Evolutionary conservation across 345 rosid genomes (phyloP), one percentile per base, ranked within the genome.

Genomic region (Acer yangbiense): DNA sequence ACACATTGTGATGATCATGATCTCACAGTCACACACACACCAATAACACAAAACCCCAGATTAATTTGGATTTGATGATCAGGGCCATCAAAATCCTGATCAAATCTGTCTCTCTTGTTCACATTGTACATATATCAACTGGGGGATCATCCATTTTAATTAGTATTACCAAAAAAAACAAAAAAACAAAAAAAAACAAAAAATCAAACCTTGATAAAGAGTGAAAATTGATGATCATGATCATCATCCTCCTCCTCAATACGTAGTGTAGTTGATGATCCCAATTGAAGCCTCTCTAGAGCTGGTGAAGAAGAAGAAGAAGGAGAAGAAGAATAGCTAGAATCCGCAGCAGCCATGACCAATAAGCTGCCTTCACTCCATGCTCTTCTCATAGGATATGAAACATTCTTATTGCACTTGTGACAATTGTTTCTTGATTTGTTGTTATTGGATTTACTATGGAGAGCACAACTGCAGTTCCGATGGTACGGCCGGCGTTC

Each of bases 401-500:
- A 80, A 3, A 91, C 84, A 14, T 71, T 87, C 27, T 61, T 83
- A 27, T 76, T 82, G 65, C 73, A 60, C 46, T 84, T 80, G 0
- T 81, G 80, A 65, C 69, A 32, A 11, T 67, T 68, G 9, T 43
- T 61, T 65, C 83, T 85, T 0, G 64, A 58, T 0, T 83, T 75
- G 57, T 75, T 85, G 25, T 65, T 73, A 57, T 25, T 72, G 50
- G 48, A 64, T 20, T 74, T 74, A 0, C 32, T 29, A 20, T 90
- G 93, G 27, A 91, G 86, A 2, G 93, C 92, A 18, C 95, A 91
- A 5, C 86, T 32, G 58, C 95, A 91, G 52, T 91, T 85, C 14
- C 88, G 88, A 74, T 89, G 95, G 71, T 91, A 91, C 9, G 93
- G 95, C 48, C 97, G 89, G 8, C 93, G 83, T 39, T 86, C 92